Evolutionary conservation across 2,329 filamentous ascomycete genomes (phyloP).

Genomic region (Fusarium sp.): DNA sequence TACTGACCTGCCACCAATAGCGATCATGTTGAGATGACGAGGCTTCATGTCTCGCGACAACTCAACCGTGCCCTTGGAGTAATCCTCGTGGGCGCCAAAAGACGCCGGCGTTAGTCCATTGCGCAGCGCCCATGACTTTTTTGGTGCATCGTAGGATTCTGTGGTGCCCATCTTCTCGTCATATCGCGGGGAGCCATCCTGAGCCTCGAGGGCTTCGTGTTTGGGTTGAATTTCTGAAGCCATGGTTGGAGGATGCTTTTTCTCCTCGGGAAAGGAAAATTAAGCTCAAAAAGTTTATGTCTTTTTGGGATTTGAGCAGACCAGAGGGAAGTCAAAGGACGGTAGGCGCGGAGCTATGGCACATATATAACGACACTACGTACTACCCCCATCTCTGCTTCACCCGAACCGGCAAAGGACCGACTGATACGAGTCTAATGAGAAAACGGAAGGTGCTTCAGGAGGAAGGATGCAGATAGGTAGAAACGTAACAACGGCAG

Average conservation of each 20-base stretch:
- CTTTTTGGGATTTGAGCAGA: background rate
- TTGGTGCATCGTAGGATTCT: constrained; percentile 3
- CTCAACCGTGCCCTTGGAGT: constrained; percentile 39
- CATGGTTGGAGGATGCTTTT: constrained; percentile 18
- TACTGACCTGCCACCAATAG: constrained; percentile 48
- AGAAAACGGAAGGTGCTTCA: constrained; percentile 34
- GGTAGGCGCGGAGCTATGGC: constrained; percentile 7
- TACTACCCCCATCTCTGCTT: background rate
- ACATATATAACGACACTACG: constrained; percentile 18
- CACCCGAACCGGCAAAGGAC: background rate
- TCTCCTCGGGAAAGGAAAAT: background rate
- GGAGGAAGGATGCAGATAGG: constrained; percentile 3
- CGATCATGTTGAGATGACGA: constrained; percentile 48
- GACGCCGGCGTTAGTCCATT: constrained; percentile 46
- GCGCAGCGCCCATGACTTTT: constrained; percentile 45
- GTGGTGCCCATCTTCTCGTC: constrained; percentile 39
- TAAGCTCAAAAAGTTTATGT: background rate
- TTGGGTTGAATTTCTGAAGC: constrained; percentile 37
- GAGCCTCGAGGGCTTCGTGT: constrained; percentile 30
- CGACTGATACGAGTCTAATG: constrained; percentile 17
- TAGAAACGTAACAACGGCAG: constrained; percentile 28
- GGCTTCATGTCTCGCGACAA: constrained; percentile 46
- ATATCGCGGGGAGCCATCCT: constrained; percentile 22
- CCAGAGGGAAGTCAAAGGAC: background rate
- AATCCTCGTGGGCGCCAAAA: constrained; percentile 42